A percentile compares a stretch with the other conserved stretches of the same genome.
These are phyloP conservation scores for Blastocystis sp. DNA, from an alignment of 352 stramenopile species.

Conservation along the genomic window DNA sequence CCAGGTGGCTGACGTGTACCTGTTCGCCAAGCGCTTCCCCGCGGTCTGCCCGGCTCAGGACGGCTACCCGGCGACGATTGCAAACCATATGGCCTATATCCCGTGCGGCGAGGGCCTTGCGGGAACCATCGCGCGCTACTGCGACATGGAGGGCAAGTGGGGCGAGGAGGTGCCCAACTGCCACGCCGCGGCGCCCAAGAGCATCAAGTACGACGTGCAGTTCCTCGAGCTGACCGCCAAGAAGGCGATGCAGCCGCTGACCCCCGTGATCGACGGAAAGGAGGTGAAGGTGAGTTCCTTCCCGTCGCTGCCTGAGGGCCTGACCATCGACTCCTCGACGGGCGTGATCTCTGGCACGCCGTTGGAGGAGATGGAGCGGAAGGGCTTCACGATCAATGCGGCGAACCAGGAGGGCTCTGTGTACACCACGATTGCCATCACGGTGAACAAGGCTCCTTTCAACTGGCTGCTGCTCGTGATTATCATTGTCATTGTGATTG, in stretches of 20 bases:
- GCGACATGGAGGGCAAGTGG: conserved; percentile 36
- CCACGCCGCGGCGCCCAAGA: not conserved
- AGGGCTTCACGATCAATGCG: not conserved
- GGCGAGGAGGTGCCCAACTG: conserved; percentile 23
- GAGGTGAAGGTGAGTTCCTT: not conserved
- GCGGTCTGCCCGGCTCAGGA: not conserved
- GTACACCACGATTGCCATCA: not conserved
- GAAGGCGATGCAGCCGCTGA: conserved; percentile 7
- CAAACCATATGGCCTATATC: conserved; percentile 18
- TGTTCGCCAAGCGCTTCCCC: conserved; percentile 33
- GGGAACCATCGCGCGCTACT: conserved; percentile 33
- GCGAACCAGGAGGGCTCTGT: not conserved
- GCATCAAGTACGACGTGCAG: not conserved
- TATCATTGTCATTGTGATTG: conserved; percentile 61
- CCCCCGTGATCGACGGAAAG: not conserved
- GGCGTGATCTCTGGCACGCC: conserved; percentile 24
- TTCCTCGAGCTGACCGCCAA: not conserved
- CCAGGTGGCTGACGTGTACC: conserved; percentile 54
- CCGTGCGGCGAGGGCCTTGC: not conserved
- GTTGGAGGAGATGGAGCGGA: not conserved
- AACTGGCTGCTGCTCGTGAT: conserved; percentile 56
- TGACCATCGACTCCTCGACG: not conserved
- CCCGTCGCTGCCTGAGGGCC: conserved; percentile 40
- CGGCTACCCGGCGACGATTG: conserved; percentile 11
- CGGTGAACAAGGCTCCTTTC: not conserved